A percentile compares a stretch with the other conserved stretches of the same genome.
phyloP scores from a whole-genome alignment of 2,329 filamentous ascomycete species.

The Trichoderma endophyticum region DNA sequence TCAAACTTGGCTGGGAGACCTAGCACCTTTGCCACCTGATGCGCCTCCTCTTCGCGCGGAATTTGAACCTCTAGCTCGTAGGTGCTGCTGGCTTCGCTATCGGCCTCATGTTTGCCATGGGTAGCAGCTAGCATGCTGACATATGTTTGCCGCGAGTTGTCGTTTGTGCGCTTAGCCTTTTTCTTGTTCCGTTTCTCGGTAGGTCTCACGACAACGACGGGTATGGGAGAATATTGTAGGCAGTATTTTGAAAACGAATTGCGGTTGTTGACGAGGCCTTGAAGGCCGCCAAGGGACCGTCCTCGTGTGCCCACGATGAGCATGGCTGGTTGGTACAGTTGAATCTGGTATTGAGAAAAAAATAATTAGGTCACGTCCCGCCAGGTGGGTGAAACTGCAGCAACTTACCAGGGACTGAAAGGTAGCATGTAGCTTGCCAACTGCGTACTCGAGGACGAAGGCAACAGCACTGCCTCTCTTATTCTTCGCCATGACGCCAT shows the following conservation, averaged over 20 bases:
- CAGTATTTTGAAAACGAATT: conserved; percentile 95
- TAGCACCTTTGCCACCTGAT: conserved; percentile 60
- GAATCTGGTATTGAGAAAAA: conserved; percentile 57
- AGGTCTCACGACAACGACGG: conserved; percentile 87
- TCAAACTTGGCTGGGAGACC: conserved; percentile 62
- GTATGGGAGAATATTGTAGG: conserved; percentile 87
- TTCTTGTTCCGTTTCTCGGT: conserved; percentile 86
- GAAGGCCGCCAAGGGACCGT: conserved; percentile 78
- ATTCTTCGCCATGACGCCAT: conserved; percentile 76
- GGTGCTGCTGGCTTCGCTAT: conserved; percentile 50
- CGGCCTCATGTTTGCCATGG: conserved; percentile 55
- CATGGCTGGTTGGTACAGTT: conserved; percentile 87
- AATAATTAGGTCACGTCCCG: conserved; percentile 10
- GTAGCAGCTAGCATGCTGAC: conserved; percentile 69
- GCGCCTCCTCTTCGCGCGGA: conserved; percentile 60
- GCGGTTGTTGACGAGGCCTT: conserved; percentile 71
- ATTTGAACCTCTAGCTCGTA: conserved; percentile 55
- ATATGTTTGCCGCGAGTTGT: conserved; percentile 73
- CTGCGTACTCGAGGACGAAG: conserved; percentile 79
- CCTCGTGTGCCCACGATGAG: conserved; percentile 87
- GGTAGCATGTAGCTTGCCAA: conserved; percentile 85
- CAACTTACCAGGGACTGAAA: conserved; percentile 79
- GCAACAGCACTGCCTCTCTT: conserved; percentile 76
- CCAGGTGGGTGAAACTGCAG: neutral
- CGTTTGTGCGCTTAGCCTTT: conserved; percentile 77